Percentiles rank a stretch among this genome's conserved stretches.
Conservation (phyloP, 2,329 filamentous ascomycete species). For the Verticillium tricorpus region DNA sequence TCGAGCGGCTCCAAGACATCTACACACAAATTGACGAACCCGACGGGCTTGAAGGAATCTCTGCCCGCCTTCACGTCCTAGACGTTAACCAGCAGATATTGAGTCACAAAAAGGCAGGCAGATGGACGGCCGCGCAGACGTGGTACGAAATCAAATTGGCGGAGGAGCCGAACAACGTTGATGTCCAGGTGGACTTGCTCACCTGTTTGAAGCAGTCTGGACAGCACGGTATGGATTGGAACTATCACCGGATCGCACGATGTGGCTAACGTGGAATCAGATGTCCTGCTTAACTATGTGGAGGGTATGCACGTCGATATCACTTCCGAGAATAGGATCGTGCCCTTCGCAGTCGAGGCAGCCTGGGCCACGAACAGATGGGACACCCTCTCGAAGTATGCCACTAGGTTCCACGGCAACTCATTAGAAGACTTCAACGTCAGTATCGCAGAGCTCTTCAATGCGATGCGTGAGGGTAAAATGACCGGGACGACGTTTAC, state of each 20-base stretch:
- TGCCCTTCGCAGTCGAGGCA: constrained; percentile 85
- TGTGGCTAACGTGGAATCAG: constrained; percentile 35
- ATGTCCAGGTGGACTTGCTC: constrained; percentile 78
- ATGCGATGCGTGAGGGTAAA: constrained; percentile 52
- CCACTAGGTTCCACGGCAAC: constrained; percentile 48
- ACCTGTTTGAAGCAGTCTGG: constrained; percentile 92
- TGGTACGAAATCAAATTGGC: constrained; percentile 94
- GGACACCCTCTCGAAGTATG: constrained; percentile 67
- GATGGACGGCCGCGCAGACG: constrained; percentile 91
- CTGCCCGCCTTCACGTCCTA: constrained; percentile 77
- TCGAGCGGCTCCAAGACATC: constrained; percentile 82
- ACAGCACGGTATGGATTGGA: constrained; percentile 66
- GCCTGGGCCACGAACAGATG: constrained; percentile 87
- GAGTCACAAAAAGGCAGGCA: constrained; percentile 85
- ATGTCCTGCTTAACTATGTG: constrained; percentile 81
- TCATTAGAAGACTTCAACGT: constrained; percentile 71
- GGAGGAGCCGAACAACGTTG: constrained; percentile 69
- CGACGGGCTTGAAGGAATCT: constrained; percentile 92
- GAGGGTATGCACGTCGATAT: constrained; percentile 63
- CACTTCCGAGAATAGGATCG: constrained; percentile 54
- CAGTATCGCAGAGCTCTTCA: constrained; percentile 59
- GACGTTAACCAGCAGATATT: constrained; percentile 91
- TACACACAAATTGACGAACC: constrained; percentile 98
- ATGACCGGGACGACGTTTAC: constrained; percentile 47
- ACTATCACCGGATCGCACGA: neutral